Evolutionary conservation across 208 protist species (phyloP).

Genomic region (Leptomonas pyrrhocoris): DNA sequence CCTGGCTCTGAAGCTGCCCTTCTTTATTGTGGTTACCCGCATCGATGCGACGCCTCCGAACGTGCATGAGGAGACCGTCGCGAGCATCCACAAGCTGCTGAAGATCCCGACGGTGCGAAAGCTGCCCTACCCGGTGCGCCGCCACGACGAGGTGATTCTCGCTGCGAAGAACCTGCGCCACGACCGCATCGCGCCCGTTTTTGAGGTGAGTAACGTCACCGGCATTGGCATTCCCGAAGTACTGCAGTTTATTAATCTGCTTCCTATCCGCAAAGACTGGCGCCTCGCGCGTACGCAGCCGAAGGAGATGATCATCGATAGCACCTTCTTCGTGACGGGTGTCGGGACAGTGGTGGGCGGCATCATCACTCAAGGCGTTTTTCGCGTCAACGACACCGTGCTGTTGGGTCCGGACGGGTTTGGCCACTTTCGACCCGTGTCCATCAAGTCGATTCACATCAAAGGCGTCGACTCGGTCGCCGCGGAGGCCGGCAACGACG

Average conservation of each 20-base stretch:
- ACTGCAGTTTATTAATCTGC: conserved; percentile 90
- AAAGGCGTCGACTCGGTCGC: conserved; percentile 85
- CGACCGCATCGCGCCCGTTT: conserved; percentile 90
- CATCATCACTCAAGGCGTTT: conserved; percentile 90
- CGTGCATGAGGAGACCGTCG: conserved; percentile 89
- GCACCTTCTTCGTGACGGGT: conserved; percentile 92
- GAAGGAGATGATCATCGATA: conserved; percentile 91
- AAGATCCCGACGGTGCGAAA: conserved; percentile 95
- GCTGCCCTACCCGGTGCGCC: conserved; percentile 90
- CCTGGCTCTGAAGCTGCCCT: conserved; percentile 96
- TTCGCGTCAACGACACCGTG: conserved; percentile 92
- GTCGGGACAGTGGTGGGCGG: conserved; percentile 97
- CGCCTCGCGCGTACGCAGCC: conserved; percentile 59
- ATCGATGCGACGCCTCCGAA: conserved; percentile 95
- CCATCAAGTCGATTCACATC: conserved; percentile 95
- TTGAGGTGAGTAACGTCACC: conserved; percentile 95
- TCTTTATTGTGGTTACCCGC: conserved; percentile 97
- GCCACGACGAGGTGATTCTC: conserved; percentile 91
- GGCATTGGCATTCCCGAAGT: conserved; percentile 89
- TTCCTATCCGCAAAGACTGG: conserved; percentile 93
- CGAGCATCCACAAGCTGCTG: conserved; percentile 90
- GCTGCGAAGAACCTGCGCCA: conserved; percentile 91
- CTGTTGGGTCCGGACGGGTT: conserved; percentile 93
- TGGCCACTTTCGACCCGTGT: conserved; percentile 88
- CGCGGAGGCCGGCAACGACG: conserved; percentile 91